Conservation (phyloP, 148 eudicot genomes). For the Pouteria glomerata region DNA sequence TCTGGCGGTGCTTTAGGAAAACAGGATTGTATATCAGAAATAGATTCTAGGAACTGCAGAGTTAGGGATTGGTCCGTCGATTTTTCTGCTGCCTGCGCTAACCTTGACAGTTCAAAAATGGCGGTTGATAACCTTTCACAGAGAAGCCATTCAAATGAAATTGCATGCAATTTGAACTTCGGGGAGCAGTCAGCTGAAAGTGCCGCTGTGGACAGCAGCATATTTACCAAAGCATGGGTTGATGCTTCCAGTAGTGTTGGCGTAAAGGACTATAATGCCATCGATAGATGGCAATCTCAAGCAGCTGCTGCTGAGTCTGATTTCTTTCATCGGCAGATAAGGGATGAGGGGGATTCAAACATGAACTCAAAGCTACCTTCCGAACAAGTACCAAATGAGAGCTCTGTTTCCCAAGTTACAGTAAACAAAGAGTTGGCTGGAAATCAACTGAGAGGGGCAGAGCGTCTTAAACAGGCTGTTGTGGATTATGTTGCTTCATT, state of each 20-base stretch:
- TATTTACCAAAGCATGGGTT: conserved; percentile 96
- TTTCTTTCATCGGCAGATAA: conserved; percentile 45
- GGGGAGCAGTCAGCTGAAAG: conserved; percentile 88
- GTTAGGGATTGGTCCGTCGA: conserved; percentile 98
- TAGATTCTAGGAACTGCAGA: conserved; percentile 94
- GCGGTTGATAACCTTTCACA: conserved; percentile 72
- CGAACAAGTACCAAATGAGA: conserved; percentile 49
- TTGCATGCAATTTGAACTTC: conserved; percentile 48
- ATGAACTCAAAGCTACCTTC: conserved; percentile 36
- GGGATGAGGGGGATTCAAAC: conserved; percentile 86
- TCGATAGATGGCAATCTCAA: conserved; percentile 98
- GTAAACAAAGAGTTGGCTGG: conserved; percentile 62
- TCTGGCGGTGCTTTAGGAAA: conserved; percentile 63
- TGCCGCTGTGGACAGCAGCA: conserved; percentile 67
- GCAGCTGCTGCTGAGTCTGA: conserved; percentile 95
- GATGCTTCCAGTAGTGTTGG: conserved; percentile 78
- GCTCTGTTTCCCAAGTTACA: conserved; percentile 78
- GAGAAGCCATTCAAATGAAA: conserved; percentile 75
- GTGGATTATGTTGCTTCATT: conserved; percentile 89
- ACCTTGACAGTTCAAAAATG: conserved; percentile 63
- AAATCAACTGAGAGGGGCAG: conserved; percentile 67
- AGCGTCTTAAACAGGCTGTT: conserved; percentile 71
- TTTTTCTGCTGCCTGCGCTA: conserved; percentile 77
- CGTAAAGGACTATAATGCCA: conserved; percentile 79
- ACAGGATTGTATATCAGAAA: conserved; percentile 85